Conservation (phyloP, 129 eudicot species). For the Mikania micrantha region DNA sequence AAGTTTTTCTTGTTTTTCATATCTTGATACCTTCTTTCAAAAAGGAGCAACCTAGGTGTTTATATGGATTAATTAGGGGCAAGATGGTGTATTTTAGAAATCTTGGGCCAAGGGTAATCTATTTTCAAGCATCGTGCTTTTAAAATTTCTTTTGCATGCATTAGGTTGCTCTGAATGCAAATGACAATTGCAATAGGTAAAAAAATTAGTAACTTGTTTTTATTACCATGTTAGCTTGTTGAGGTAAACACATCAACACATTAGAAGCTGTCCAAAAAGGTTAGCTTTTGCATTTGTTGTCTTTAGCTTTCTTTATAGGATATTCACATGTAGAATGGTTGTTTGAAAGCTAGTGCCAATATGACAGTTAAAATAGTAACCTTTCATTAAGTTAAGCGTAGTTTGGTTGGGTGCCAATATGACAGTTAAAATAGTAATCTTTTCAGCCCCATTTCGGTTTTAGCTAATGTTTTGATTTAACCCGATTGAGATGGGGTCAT, state of each 20-base stretch:
- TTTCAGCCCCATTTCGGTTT: background rate
- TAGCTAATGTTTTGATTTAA: background rate
- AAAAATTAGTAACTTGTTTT: background rate
- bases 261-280: background rate
- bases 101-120: background rate
- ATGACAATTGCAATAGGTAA: background rate
- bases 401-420: too few relatives aligned
- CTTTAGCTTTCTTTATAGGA: too few relatives aligned
- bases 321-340: background rate
- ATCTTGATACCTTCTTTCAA: too few relatives aligned
- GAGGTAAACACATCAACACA: background rate
- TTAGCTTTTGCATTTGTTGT: background rate
- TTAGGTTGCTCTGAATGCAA: background rate
- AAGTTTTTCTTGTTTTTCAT: too few relatives aligned
- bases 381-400: too few relatives aligned
- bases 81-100: too few relatives aligned
- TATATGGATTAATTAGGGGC: too few relatives aligned
- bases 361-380: background rate
- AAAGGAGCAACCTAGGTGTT: too few relatives aligned
- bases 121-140: background rate
- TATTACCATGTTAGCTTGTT: background rate
- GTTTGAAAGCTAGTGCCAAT: background rate
- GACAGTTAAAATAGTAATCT: too few relatives aligned
- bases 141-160: background rate
- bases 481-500: background rate